These are phyloP conservation scores for Penicillium macrosclerotiorum DNA, from an alignment of 495 filamentous ascomycete genomes.

Conservation along the genomic window DNA sequence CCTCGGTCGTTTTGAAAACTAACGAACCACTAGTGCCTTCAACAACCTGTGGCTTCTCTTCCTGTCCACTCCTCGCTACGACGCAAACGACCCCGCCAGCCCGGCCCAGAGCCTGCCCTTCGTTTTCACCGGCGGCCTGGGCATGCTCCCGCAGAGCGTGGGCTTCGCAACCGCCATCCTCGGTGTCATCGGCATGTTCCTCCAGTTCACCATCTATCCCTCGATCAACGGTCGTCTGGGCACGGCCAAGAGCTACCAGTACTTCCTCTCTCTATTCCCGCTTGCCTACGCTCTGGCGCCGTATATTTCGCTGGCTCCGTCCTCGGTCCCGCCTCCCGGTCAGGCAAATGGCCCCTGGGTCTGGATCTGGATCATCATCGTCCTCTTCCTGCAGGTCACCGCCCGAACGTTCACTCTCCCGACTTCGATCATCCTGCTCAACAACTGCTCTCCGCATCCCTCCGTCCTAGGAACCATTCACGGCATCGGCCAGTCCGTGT, in stretches of 20 bases:
- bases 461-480: slow-evolving; percentile 79
- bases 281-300: slow-evolving; percentile 69
- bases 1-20: too few relatives aligned
- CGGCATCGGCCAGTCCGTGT: slow-evolving; percentile 74
- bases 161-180: slow-evolving; percentile 78
- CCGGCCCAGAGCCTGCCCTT: slow-evolving; percentile 56
- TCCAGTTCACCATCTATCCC: slow-evolving; percentile 79
- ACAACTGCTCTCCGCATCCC: slow-evolving; percentile 81
- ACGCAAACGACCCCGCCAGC: slow-evolving; percentile 43
- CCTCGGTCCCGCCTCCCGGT: slow-evolving; percentile 53
- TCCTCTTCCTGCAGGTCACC: slow-evolving; percentile 71
- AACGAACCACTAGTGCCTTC: slow-evolving; percentile 52
- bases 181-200: slow-evolving; percentile 69
- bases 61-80: slow-evolving; percentile 74
- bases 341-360: slow-evolving; percentile 63
- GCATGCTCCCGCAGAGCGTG: slow-evolving; percentile 69
- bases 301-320: slow-evolving; percentile 69
- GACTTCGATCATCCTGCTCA: slow-evolving; percentile 72
- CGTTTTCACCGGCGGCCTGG: slow-evolving; percentile 77
- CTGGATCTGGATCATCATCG: slow-evolving; percentile 66
- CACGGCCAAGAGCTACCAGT: slow-evolving; percentile 64
- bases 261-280: slow-evolving; percentile 70
- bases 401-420: slow-evolving; percentile 83
- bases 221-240: slow-evolving; percentile 64
- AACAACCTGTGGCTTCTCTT: slow-evolving; percentile 83